Percentiles rank a stretch among this genome's conserved stretches.
phyloP scores from a whole-genome alignment of 768 basidiomycete genomes.

The Royoungia palumana region DNA sequence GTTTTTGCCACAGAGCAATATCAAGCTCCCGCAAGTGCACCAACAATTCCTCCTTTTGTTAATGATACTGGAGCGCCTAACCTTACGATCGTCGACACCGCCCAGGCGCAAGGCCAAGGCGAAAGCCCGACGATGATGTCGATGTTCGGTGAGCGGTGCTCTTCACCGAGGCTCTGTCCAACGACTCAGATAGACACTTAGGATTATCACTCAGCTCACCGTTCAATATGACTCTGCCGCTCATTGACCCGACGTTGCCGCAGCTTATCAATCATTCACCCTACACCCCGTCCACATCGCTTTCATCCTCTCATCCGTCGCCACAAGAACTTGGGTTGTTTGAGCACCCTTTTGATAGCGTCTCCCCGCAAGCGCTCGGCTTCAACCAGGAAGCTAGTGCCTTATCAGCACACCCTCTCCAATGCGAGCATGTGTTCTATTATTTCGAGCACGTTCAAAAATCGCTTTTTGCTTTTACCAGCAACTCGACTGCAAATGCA shows the following conservation, averaged over 20 bases:
- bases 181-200: slow-evolving; percentile 14
- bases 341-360: slow-evolving; percentile 34
- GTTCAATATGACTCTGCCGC: slow-evolving; percentile 24
- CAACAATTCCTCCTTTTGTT: slow-evolving; percentile 19
- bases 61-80: slow-evolving; percentile 20
- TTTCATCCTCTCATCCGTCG: slow-evolving; percentile 34
- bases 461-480: slow-evolving; percentile 63
- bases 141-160: slow-evolving; percentile 26
- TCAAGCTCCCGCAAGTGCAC: slow-evolving; percentile 20
- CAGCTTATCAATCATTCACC: slow-evolving; percentile 30
- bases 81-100: slow-evolving; percentile 23
- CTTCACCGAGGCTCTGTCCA: not conserved
- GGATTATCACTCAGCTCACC: slow-evolving; percentile 31
- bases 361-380: slow-evolving; percentile 29
- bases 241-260: slow-evolving; percentile 28
- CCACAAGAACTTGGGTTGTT: slow-evolving; percentile 33
- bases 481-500: slow-evolving; percentile 57
- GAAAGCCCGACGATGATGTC: slow-evolving; percentile 29
- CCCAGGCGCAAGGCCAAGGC: slow-evolving; percentile 9
- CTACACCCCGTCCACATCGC: slow-evolving; percentile 33
- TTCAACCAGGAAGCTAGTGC: slow-evolving; percentile 20
- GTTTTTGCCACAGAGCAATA: slow-evolving; percentile 35
- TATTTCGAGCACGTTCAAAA: slow-evolving; percentile 73
- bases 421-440: slow-evolving; percentile 62
- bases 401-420: slow-evolving; percentile 41